Evolutionary conservation across 768 basidiomycete species (phyloP), one percentile per base, ranked within the genome.

Genomic region (Suillus ampliporus): DNA sequence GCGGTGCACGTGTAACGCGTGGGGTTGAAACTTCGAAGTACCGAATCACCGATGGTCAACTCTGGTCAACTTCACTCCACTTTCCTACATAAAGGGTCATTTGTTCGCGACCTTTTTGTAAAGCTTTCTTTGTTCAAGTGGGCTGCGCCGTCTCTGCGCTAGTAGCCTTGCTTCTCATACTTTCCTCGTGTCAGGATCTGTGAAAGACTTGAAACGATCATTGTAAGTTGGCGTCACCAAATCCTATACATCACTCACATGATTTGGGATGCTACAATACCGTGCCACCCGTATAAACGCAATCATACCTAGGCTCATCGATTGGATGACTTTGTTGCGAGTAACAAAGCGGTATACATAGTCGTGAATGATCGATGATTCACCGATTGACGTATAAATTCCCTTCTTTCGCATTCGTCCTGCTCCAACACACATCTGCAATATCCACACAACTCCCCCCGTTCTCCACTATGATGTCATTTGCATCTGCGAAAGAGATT

Each of bases 261-360:
- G 21, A 5, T 47, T 47, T 26, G 15, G 4, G 28, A 31, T 2
- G 10, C n/a, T n/a, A n/a, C n/a, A n/a, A n/a, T n/a, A n/a, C n/a
- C n/a, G n/a, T n/a, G n/a, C n/a, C n/a, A n/a, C n/a, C n/a, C n/a
- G n/a, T n/a, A n/a, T n/a, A 48, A 10, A 50, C 28, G 15, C 4
- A 9, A 28, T 50, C 6, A n/a, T 52, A 51, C 10, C 31, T 34
- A 31, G 50, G 19, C 10, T 4, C 31, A n/a, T 52, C 31, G n/a
- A 34, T 52, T 21, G 31, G 5, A 34, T 19, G 31, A n/a, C 51
- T 52, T 52, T 52, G 51, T 52, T 21, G n/a, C 13, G n/a, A 14
- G 11, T 21, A 35, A 52, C 51, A 52, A 52, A 52, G 51, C 34
- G 51, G 17, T 50, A 28, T 50, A 19, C 17, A 50, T 50, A 28